Conservation (phyloP, 176 grass and related monocot species). For the Eragrostis curvula region DNA sequence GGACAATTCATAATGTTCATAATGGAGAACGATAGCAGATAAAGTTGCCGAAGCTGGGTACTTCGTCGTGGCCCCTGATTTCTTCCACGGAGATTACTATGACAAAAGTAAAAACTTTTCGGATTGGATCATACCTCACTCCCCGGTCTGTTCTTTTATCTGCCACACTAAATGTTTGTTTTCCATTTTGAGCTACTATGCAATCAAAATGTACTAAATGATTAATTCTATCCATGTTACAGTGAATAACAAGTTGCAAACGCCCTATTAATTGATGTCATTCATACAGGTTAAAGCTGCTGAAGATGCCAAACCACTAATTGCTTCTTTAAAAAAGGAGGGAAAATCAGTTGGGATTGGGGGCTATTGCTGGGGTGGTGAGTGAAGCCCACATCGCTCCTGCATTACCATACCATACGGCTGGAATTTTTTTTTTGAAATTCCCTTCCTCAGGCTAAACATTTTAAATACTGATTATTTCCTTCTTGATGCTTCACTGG, state of each 20-base stretch:
- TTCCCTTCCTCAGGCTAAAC: not conserved
- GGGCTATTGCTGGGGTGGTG: constrained; percentile 49
- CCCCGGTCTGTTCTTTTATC: constrained; percentile 25
- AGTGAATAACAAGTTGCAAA: not conserved
- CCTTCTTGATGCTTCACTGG: not conserved
- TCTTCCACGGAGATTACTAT: constrained; percentile 29
- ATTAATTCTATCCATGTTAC: not conserved
- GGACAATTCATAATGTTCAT: not conserved
- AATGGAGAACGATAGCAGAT: constrained; percentile 31
- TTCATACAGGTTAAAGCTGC: constrained; percentile 36
- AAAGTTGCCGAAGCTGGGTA: constrained; percentile 37
- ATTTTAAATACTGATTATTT: not conserved
- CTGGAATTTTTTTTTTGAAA: not conserved
- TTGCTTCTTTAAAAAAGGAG: constrained; percentile 26
- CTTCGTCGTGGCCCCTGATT: constrained; percentile 38
- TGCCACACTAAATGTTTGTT: not conserved
- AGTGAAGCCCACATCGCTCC: not conserved
- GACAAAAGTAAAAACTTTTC: constrained; percentile 1
- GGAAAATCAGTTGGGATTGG: constrained; percentile 26
- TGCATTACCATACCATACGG: not conserved
- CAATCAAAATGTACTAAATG: too few species aligned
- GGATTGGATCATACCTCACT: constrained; percentile 29
- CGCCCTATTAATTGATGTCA: not conserved
- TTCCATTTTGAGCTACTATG: not conserved
- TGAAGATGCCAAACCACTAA: constrained; percentile 37